Evolutionary conservation across 1,139 yeast species (phyloP).

Genomic region (Waltiozyma solani): DNA sequence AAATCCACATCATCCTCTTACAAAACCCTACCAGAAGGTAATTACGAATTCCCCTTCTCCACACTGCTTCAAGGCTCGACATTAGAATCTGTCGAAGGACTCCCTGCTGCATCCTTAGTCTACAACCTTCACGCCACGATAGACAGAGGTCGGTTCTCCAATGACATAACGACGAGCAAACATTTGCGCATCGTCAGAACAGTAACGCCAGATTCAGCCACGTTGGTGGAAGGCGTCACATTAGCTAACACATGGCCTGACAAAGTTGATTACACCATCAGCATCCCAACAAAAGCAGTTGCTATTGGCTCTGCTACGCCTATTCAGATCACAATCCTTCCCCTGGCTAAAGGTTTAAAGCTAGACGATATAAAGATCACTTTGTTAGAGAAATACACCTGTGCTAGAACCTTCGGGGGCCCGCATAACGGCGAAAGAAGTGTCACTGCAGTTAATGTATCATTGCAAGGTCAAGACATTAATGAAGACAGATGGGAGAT

Average conservation of each 20-base stretch:
- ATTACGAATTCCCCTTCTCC: conserved; percentile 86
- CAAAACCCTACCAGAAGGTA: conserved; percentile 56
- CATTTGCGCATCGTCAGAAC: conserved; percentile 81
- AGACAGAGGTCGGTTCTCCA: conserved; percentile 74
- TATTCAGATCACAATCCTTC: conserved; percentile 62
- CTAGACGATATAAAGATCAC: conserved; percentile 63
- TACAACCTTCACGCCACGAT: conserved; percentile 73
- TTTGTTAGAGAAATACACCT: conserved; percentile 57
- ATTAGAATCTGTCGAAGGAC: conserved; percentile 85
- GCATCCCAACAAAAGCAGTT: conserved; percentile 80
- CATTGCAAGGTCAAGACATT: conserved; percentile 21
- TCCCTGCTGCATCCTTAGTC: conserved; percentile 74
- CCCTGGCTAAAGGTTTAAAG: conserved; percentile 69
- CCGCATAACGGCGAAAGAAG: conserved; percentile 50
- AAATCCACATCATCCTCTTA: background rate
- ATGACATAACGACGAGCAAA: conserved; percentile 54
- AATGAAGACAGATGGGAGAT: conserved; percentile 71
- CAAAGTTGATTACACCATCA: conserved; percentile 83
- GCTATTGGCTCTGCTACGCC: conserved; percentile 81
- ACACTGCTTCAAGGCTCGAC: conserved; percentile 77
- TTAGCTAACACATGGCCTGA: conserved; percentile 96
- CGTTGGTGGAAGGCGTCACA: conserved; percentile 82
- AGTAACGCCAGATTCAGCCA: conserved; percentile 78
- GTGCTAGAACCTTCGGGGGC: conserved; percentile 41
- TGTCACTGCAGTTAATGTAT: conserved; percentile 33